Evolutionary conservation across 176 grass and related monocot species (phyloP), one percentile per base, ranked within the genome.

Genomic region (Thinopyrum elongatum): DNA sequence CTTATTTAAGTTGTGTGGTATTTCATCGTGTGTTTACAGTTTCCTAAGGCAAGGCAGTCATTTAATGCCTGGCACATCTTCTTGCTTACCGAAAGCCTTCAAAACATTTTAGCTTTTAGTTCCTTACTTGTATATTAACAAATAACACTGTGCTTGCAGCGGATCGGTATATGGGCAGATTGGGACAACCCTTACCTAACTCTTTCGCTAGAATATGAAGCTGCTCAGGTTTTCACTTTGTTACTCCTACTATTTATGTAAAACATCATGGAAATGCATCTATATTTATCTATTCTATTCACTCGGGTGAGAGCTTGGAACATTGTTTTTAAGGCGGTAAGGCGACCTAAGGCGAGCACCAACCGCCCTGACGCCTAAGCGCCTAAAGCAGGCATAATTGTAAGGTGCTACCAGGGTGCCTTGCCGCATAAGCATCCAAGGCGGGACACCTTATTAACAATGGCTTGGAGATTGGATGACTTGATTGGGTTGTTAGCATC

Each of bases 81-180:
- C 83, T 41, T 65, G 71, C 31, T 83, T 5, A 31, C 27, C 25
- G 1, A 65, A 78, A 59, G 26, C 26, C 16, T 41, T 88, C 47
- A 6, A 58, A 9, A 33, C 44, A 6, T 51, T 77, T 80, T 64
- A 70, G n/a, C 47, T 10, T 83, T 63, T 68, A 64, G 35, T 69
- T 79, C 72, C 23, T 65, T 63, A 83, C 55, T 27, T 49, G 27
- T 82, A 73, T 70, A 72, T 70, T 66, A 82, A 90, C 34, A 74
- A 81, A 28, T 46, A 23, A 68, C 46, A 33, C 11, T 23, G 30
- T 88, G 76, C 64, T 55, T 72, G 83, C 96, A 98, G 96, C 77
- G 93, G 2, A 88, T 86, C 70, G 96, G 96, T 83, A 86, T 98
- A 84, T 98, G 93, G 96, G 96, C 96, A 57, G 93, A 98, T 94